Evolutionary conservation across 163 green algal genomes (phyloP).

Genomic region (Smithsoniella earleae): DNA sequence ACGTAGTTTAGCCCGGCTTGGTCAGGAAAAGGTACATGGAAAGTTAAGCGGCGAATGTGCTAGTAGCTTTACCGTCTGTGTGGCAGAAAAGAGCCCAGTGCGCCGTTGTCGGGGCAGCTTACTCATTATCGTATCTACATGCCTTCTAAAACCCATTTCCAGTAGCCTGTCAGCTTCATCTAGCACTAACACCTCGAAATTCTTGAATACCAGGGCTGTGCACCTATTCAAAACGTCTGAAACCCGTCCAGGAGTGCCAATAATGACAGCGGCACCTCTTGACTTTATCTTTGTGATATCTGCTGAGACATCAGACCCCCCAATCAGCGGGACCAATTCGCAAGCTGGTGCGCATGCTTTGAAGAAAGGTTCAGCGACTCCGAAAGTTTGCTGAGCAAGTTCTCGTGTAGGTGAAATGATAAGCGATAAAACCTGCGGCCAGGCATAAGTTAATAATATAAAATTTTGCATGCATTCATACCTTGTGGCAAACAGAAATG

Average conservation of each 20-base stretch:
- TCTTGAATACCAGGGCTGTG: slow-evolving; percentile 22
- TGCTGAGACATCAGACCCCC: slow-evolving; percentile 55
- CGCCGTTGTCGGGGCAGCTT: slow-evolving; percentile 80
- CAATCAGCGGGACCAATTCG: slow-evolving; percentile 63
- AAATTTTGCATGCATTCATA: neutral
- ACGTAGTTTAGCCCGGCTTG: no score
- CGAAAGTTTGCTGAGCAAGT: slow-evolving; percentile 80
- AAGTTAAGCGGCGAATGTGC: no score
- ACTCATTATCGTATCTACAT: slow-evolving; percentile 80
- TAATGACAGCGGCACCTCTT: slow-evolving; percentile 59
- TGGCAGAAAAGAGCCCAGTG: slow-evolving; percentile 92
- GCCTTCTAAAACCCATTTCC: slow-evolving; percentile 82
- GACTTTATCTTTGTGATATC: slow-evolving; percentile 60
- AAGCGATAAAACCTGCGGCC: slow-evolving; percentile 78
- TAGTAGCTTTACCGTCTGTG: slow-evolving; percentile 85
- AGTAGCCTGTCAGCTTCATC: slow-evolving; percentile 90
- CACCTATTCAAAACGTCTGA: slow-evolving; percentile 73
- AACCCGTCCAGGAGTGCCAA: slow-evolving; percentile 87
- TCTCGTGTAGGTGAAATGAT: slow-evolving; percentile 89
- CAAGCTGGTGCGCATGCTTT: slow-evolving; percentile 42
- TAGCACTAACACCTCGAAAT: slow-evolving; percentile 74
- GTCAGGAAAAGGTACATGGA: no score
- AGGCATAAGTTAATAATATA: neutral
- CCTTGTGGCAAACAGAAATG: slow-evolving; percentile 20
- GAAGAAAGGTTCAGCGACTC: slow-evolving; percentile 70